Conservation (phyloP, 495 filamentous ascomycete species). For the Xylaria curta region DNA sequence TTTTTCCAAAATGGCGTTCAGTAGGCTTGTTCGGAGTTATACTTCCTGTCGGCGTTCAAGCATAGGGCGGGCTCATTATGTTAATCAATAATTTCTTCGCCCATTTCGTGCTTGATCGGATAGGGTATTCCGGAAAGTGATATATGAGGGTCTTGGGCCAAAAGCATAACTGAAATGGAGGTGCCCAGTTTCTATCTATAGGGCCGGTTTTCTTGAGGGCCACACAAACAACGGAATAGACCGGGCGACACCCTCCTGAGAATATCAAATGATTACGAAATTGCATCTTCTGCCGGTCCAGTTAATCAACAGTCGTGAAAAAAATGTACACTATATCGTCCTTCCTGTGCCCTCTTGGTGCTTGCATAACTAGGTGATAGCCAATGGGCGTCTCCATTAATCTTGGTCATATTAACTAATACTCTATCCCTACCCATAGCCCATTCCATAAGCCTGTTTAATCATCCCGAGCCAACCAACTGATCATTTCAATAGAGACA, state of each 20-base stretch:
- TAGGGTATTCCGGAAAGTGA: not conserved
- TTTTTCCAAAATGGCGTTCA: not conserved
- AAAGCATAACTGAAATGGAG: not conserved
- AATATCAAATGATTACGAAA: constrained; percentile 7
- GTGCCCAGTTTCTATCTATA: constrained; percentile 6
- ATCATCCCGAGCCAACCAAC: not conserved
- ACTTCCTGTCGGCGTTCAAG: constrained; percentile 10
- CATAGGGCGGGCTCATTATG: not conserved
- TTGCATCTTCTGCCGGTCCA: not conserved
- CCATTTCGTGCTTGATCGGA: not conserved
- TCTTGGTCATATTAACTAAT: not conserved
- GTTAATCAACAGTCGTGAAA: not conserved
- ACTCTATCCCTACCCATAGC: not conserved
- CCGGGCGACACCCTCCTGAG: not conserved
- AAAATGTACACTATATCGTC: not conserved
- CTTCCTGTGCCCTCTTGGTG: not conserved
- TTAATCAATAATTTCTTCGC: not conserved
- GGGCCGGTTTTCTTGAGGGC: not conserved
- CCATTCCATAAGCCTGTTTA: not conserved
- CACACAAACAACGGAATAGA: not conserved
- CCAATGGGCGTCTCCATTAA: not conserved
- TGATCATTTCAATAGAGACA: not conserved
- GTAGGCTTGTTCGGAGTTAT: constrained; percentile 13
- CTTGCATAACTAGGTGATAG: not conserved
- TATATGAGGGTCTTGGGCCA: not conserved